Percentiles rank a stretch among this genome's conserved stretches.
Conservation (phyloP, 2,329 filamentous ascomycete species). For the Fusarium succisae region DNA sequence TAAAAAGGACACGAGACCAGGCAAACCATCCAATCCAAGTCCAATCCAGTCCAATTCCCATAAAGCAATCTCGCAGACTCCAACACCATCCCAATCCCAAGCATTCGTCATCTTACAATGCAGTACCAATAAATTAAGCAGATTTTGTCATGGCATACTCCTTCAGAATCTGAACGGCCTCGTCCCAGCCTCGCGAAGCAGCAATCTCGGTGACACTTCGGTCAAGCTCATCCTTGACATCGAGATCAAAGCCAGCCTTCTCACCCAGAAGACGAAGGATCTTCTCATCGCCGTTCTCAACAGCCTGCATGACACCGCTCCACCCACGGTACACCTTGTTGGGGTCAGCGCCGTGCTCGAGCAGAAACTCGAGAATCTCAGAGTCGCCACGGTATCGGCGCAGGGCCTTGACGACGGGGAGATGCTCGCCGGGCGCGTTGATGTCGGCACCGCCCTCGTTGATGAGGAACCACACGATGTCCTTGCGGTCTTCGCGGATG, state of each 20-base stretch:
- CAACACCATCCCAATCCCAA: slow-evolving; percentile 10
- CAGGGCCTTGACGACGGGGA: slow-evolving; percentile 76
- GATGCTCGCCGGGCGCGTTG: slow-evolving; percentile 74
- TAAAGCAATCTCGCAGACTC: slow-evolving; percentile 35
- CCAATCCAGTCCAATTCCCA: background rate
- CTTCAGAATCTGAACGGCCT: slow-evolving; percentile 60
- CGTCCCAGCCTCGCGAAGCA: slow-evolving; percentile 65
- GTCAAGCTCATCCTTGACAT: slow-evolving; percentile 63
- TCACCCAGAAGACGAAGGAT: slow-evolving; percentile 63
- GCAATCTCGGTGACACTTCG: slow-evolving; percentile 67
- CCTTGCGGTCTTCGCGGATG: slow-evolving; percentile 69
- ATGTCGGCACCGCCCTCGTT: slow-evolving; percentile 70
- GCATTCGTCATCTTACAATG: slow-evolving; percentile 35
- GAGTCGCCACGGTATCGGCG: slow-evolving; percentile 66
- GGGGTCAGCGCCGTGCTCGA: slow-evolving; percentile 71
- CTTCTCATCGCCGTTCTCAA: slow-evolving; percentile 68
- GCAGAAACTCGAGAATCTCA: slow-evolving; percentile 69
- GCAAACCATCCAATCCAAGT: slow-evolving; percentile 9
- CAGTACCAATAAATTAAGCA: background rate
- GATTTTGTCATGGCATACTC: slow-evolving; percentile 27
- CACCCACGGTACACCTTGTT: slow-evolving; percentile 74
- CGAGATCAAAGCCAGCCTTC: slow-evolving; percentile 60
- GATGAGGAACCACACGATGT: slow-evolving; percentile 70
- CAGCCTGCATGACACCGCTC: slow-evolving; percentile 72
- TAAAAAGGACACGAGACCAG: slow-evolving; percentile 13